A percentile compares a stretch with the other conserved stretches of the same genome.
These are phyloP conservation scores for Colletotrichum sp. DNA, from an alignment of 2,329 filamentous ascomycete genomes.

Conservation along the genomic window DNA sequence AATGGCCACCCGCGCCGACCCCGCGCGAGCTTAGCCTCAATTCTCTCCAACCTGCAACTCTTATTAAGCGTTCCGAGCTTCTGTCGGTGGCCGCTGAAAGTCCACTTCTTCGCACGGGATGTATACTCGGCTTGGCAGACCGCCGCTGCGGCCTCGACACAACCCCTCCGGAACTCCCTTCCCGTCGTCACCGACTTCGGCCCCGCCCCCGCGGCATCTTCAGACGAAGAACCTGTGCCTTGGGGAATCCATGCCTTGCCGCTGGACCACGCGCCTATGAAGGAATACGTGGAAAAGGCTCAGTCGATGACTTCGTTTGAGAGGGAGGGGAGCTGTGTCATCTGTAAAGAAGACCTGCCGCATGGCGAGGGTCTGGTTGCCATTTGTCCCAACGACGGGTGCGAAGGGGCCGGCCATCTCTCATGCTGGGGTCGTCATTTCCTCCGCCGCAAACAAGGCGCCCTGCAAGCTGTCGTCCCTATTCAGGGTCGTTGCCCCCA, in stretches of 20 bases:
- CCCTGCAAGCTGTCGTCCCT: slow-evolving; percentile 63
- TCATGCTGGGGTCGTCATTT: slow-evolving; percentile 64
- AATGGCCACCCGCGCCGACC: slow-evolving; percentile 63
- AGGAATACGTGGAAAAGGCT: slow-evolving; percentile 60
- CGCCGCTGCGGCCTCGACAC: slow-evolving; percentile 56
- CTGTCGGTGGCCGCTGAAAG: slow-evolving; percentile 77
- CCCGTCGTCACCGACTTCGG: slow-evolving; percentile 63
- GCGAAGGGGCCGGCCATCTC: slow-evolving; percentile 64
- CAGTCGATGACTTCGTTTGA: slow-evolving; percentile 61
- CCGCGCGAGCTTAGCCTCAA: slow-evolving; percentile 65
- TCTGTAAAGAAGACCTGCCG: slow-evolving; percentile 53
- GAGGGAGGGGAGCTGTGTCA: slow-evolving; percentile 57
- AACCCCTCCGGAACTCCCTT: slow-evolving; percentile 52
- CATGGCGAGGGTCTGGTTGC: slow-evolving; percentile 58
- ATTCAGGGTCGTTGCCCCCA: slow-evolving; percentile 72
- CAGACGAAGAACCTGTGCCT: slow-evolving; percentile 8
- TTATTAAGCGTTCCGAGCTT: slow-evolving; percentile 83
- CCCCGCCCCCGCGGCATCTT: slow-evolving; percentile 20
- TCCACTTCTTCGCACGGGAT: slow-evolving; percentile 80
- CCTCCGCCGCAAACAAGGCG: slow-evolving; percentile 38
- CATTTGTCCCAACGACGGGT: slow-evolving; percentile 58
- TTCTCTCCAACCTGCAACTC: slow-evolving; percentile 81
- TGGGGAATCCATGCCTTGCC: slow-evolving; percentile 60
- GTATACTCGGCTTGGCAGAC: slow-evolving; percentile 72
- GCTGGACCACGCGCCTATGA: slow-evolving; percentile 60